Evolutionary conservation across 2,329 filamentous ascomycete species (phyloP).

Genomic region (Pseudophaeomoniella oleicola): DNA sequence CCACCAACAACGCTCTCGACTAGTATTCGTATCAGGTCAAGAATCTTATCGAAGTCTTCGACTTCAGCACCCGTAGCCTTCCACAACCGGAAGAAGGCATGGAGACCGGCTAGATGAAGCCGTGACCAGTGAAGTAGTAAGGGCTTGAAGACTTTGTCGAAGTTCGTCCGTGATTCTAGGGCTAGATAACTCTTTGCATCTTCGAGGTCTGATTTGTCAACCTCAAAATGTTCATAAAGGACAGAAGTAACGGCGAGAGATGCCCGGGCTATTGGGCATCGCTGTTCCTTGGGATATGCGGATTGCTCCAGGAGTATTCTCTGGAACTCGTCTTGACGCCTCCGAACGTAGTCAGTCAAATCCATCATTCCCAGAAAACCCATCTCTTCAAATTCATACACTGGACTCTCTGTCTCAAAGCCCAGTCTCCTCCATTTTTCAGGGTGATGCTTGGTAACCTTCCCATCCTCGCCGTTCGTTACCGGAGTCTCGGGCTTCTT

Average conservation of each 20-base stretch:
- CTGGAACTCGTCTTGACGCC: constrained; percentile 83
- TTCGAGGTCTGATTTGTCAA: constrained; percentile 68
- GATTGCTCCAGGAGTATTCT: constrained; percentile 85
- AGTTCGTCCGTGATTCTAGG: constrained; percentile 59
- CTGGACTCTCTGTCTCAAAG: constrained; percentile 80
- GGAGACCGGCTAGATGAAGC: constrained; percentile 69
- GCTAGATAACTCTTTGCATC: constrained; percentile 63
- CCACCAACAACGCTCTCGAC: constrained; percentile 80
- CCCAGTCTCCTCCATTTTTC: constrained; percentile 89
- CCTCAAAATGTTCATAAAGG: constrained; percentile 89
- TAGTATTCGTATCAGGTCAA: constrained; percentile 78
- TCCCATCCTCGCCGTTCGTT: constrained; percentile 12
- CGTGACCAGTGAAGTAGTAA: constrained; percentile 85
- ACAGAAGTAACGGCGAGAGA: constrained; percentile 78
- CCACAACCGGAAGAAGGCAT: constrained; percentile 85
- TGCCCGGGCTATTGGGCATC: constrained; percentile 76
- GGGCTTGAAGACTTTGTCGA: constrained; percentile 77
- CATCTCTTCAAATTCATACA: constrained; percentile 67
- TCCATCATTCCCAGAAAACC: constrained; percentile 98
- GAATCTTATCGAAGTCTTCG: constrained; percentile 88
- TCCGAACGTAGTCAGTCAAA: constrained; percentile 80
- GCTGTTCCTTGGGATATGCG: constrained; percentile 51
- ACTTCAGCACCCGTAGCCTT: constrained; percentile 71
- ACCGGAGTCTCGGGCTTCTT: constrained; percentile 26
- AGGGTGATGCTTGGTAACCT: constrained; percentile 52